These are phyloP conservation scores for Eucalyptus erythrocorys DNA, from an alignment of 345 rosid genomes.

Conservation along the genomic window DNA sequence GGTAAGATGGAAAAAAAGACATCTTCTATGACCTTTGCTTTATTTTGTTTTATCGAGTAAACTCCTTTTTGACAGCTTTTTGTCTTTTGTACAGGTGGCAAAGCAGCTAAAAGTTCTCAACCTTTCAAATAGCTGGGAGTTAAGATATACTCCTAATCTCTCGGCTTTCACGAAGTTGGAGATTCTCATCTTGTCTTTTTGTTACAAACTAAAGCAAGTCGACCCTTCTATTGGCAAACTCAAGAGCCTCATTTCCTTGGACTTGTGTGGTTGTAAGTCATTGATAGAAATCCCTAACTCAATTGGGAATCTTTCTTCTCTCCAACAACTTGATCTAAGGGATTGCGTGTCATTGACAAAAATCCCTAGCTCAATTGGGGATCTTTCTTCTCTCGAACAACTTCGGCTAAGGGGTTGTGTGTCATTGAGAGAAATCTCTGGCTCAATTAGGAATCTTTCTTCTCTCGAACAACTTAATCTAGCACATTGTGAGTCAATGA, in stretches of 20 bases:
- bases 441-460: too few relatives aligned
- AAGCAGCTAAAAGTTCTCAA: neutral
- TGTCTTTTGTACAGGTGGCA: neutral
- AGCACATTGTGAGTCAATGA: accelerated
- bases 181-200: accelerated
- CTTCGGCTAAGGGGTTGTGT: accelerated
- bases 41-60: neutral
- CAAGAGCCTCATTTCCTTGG: neutral
- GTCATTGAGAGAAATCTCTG: too few relatives aligned
- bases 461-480: accelerated
- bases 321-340: accelerated
- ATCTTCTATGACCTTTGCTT: neutral
- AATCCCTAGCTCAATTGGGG: too few relatives aligned
- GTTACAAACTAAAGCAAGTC: accelerated
- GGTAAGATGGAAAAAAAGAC: neutral
- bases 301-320: neutral
- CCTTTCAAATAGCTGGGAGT: accelerated
- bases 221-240: neutral
- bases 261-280: accelerated
- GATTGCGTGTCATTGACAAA: accelerated
- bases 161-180: neutral
- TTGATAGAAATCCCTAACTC: too few relatives aligned
- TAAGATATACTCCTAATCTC: neutral
- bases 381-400: too few relatives aligned
- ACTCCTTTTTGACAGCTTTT: neutral